Base-by-base conservation (phyloP, 805 yeast genomes). In the Nakazawaea pomicola region DNA sequence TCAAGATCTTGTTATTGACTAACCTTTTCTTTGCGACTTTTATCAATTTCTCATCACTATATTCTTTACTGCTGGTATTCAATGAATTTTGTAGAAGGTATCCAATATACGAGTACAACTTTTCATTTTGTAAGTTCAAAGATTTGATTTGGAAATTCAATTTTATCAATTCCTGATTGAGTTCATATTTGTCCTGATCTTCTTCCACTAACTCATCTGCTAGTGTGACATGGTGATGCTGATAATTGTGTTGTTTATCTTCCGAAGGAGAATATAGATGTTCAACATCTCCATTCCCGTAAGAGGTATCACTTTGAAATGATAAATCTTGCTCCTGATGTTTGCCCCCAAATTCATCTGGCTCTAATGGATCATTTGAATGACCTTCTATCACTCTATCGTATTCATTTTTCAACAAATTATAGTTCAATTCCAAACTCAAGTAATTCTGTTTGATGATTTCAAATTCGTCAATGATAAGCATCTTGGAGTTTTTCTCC, bases 401-500 rank as follows among this genome's bases (percentile, higher is more conserved):
- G 33, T 54, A 56, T 39, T 58, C 60, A 36, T 45, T 42, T 44
- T 57, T 55, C 15, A 61, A 30, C 15, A 47, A 41, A 19, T 57
- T 55, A 40, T 56, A 55, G 28, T 51, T 56, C 18, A 40, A 45
- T 33, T 57, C 58, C 2, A 60, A 40, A 31, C 60, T 59, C 4
- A 39, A 30, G 36, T 47, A 53, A 40, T 68, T 67, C 39, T 61
- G 64, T 33, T 71, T 65, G 45, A 74, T 57, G 48, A 60, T 57
- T 50, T 76, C 82, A 32, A 76, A 61, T 55, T 76, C 79, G 49
- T 74, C 80, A 36, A 76, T 72, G 38, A 76, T 69, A 34, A 71
- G 58, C 44, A 69, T 61, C 48, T 74, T 74, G 29, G 78, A 72
- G 49, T 67, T 73, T 36, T 67, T 64, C 49, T 76, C 82, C 18